phyloP scores from a whole-genome alignment of 2,329 filamentous ascomycete species.

The Emergomyces pasteurianus region DNA sequence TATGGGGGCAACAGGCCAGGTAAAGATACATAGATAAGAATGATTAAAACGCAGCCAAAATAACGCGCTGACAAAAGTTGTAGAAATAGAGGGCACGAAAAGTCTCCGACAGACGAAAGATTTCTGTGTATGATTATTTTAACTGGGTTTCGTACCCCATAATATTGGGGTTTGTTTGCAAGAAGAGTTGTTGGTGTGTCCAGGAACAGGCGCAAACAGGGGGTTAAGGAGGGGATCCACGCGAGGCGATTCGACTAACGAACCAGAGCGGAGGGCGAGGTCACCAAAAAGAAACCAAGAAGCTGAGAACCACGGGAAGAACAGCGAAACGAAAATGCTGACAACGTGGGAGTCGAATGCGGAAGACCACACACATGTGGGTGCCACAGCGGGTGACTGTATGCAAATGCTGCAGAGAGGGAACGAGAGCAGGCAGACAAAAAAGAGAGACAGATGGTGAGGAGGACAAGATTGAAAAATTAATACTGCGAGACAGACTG shows the following conservation, averaged over 20 bases:
- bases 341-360: neutral
- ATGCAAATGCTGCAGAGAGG: neutral
- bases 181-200: no score
- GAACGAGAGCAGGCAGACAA: neutral
- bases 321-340: neutral
- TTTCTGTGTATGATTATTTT: neutral
- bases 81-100: neutral
- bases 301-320: neutral
- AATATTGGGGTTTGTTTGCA: neutral
- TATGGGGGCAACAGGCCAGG: neutral
- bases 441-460: neutral
- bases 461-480: neutral
- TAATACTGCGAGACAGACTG: no score
- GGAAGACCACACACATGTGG: neutral
- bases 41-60: neutral
- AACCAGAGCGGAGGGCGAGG: neutral
- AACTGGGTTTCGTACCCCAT: neutral
- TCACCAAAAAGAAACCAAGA: neutral
- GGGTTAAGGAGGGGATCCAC: neutral
- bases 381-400: neutral
- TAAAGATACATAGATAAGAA: neutral
- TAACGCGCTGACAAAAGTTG: neutral
- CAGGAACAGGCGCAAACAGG: neutral
- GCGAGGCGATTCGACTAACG: neutral
- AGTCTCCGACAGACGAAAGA: neutral